Conservation (phyloP, 2,329 filamentous ascomycete species). For the Xylaria sp. region DNA sequence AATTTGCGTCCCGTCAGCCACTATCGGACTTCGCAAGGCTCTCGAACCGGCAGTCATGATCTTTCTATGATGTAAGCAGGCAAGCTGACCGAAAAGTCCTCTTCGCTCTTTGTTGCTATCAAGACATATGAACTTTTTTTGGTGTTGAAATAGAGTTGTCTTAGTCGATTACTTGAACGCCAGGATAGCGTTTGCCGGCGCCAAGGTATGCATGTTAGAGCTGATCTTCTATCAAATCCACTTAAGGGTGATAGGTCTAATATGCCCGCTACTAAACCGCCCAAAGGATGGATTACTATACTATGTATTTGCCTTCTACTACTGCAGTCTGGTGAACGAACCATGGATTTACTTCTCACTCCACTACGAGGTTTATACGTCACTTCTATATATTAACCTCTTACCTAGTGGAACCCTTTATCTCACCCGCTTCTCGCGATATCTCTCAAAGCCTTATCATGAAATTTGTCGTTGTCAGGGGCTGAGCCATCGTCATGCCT, state of each 20-base stretch:
- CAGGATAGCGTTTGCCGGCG: background rate
- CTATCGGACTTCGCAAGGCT: slow-evolving; percentile 1
- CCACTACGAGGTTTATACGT: slow-evolving; percentile 5
- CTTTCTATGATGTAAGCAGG: background rate
- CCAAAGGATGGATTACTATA: slow-evolving; percentile 21
- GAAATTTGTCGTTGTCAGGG: too few relatives aligned
- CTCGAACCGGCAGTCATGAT: background rate
- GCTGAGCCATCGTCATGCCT: slow-evolving; percentile 13
- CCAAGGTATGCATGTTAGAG: background rate
- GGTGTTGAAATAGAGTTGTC: background rate
- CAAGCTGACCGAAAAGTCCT: background rate
- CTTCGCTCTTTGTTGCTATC: background rate
- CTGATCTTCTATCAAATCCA: background rate
- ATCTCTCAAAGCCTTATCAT: background rate
- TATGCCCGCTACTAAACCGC: background rate
- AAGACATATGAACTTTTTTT: too few relatives aligned
- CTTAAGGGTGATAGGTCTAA: background rate
- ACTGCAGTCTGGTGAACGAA: background rate
- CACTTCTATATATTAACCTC: slow-evolving; percentile 1
- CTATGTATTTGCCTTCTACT: background rate
- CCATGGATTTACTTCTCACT: slow-evolving; percentile 2
- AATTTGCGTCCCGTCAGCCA: slow-evolving; percentile 20
- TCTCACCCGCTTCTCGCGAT: background rate
- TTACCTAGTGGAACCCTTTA: background rate
- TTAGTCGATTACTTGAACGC: background rate